Conservation (phyloP, 208 protist species). For the Acanthamoeba triangularis region DNA sequence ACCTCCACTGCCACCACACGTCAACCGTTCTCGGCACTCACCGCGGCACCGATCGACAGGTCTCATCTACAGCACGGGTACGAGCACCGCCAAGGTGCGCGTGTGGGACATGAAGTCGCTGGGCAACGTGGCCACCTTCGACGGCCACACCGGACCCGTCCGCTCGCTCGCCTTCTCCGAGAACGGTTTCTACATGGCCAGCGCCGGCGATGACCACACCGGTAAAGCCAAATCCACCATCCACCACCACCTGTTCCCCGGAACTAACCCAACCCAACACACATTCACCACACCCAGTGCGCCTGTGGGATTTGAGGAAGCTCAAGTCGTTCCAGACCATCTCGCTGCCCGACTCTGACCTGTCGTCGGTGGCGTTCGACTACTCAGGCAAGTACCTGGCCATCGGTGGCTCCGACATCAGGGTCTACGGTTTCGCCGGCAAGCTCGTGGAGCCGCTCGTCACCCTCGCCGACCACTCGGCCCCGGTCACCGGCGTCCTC, state of each 20-base stretch:
- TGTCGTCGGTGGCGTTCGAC: constrained; percentile 82
- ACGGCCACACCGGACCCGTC: constrained; percentile 86
- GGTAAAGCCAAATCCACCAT: constrained; percentile 75
- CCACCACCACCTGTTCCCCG: background rate
- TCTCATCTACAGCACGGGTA: constrained; percentile 90
- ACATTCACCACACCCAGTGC: background rate
- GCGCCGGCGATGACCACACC: constrained; percentile 89
- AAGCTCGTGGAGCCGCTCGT: constrained; percentile 2
- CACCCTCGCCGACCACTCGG: constrained; percentile 58
- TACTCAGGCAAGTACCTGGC: constrained; percentile 85
- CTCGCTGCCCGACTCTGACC: background rate
- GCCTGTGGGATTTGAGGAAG: constrained; percentile 98
- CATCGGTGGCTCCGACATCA: constrained; percentile 80
- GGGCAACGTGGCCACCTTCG: constrained; percentile 92
- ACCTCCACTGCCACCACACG: background rate
- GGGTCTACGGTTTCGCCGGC: constrained; percentile 40
- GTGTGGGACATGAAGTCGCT: constrained; percentile 95
- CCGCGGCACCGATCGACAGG: constrained; percentile 83
- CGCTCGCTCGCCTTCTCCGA: constrained; percentile 92
- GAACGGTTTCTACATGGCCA: constrained; percentile 93
- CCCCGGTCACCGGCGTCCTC: constrained; percentile 36
- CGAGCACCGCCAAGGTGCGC: constrained; percentile 83
- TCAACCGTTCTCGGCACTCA: constrained; percentile 86
- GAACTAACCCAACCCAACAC: too few relatives aligned
- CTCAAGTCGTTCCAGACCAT: constrained; percentile 90